A percentile compares a stretch with the other conserved stretches of the same genome.
Conservation (phyloP, 108 stramenopile species). For the Discostella stelligeroides region DNA sequence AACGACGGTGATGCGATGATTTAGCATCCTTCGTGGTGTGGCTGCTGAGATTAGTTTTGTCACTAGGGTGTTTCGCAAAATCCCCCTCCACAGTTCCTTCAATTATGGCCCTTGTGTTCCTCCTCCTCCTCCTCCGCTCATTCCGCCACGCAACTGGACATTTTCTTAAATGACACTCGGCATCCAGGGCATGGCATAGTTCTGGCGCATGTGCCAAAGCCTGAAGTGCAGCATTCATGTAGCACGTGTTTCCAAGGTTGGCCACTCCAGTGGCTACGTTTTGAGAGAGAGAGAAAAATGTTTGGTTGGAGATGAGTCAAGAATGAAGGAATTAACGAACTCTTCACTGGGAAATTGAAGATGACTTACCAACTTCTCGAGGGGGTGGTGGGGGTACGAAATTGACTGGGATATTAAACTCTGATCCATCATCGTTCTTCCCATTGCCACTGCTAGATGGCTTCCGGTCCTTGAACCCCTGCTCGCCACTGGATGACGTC, state of each 20-base stretch:
- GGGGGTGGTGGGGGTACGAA: constrained; percentile 11
- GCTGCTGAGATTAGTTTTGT: too few relatives aligned
- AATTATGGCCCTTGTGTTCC: constrained; percentile 31
- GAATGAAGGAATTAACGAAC: neutral
- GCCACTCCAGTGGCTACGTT: constrained; percentile 72
- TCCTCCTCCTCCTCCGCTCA: constrained; percentile 32
- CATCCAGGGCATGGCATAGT: constrained; percentile 83
- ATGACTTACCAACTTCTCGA: constrained; percentile 14
- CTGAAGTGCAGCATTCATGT: constrained; percentile 86
- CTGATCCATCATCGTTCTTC: neutral
- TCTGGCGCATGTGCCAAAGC: constrained; percentile 88
- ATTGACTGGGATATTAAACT: constrained; percentile 9
- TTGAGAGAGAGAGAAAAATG: constrained; percentile 1
- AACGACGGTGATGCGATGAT: constrained; percentile 12
- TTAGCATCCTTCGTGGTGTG: constrained; percentile 4
- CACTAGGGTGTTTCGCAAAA: too few relatives aligned
- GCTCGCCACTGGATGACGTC: neutral
- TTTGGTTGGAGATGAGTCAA: neutral
- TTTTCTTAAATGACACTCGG: constrained; percentile 60
- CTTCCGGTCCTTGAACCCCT: neutral
- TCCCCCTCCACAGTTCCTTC: neutral
- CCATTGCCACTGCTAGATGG: neutral
- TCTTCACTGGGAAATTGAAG: neutral
- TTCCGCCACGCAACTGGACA: constrained; percentile 59
- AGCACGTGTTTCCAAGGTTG: constrained; percentile 91